phyloP scores from a whole-genome alignment of 108 stramenopile genomes.

The Nannochloropsis granulata region DNA sequence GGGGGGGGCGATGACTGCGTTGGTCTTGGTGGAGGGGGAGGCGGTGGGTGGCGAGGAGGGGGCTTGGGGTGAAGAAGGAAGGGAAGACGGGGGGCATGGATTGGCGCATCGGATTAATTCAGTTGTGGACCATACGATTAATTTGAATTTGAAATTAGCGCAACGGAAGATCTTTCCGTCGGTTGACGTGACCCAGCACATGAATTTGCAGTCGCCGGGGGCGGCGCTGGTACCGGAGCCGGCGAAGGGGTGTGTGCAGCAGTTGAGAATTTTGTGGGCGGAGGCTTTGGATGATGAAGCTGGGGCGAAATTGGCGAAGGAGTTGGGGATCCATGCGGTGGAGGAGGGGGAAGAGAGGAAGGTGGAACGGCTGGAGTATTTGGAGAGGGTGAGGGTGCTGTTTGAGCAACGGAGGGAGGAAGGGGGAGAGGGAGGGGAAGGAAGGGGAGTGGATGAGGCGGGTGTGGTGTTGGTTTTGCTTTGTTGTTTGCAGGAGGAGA shows the following conservation, averaged over 20 bases:
- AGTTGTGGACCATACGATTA: background rate
- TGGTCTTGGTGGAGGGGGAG: background rate
- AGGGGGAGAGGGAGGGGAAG: background rate
- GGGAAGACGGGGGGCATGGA: background rate
- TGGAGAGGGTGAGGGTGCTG: background rate
- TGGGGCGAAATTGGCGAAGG: background rate
- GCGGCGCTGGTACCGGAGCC: background rate
- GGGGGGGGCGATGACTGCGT: background rate
- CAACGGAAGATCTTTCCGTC: background rate
- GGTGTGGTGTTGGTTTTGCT: background rate
- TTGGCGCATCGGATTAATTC: background rate
- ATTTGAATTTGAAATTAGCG: background rate
- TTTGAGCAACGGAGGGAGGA: background rate
- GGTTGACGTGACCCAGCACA: background rate
- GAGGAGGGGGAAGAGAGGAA: background rate
- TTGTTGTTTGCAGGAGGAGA: background rate
- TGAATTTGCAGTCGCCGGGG: background rate
- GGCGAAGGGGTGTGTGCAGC: background rate
- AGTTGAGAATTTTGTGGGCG: background rate
- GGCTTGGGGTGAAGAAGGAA: background rate
- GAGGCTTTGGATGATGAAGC: background rate
- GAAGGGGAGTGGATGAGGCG: background rate
- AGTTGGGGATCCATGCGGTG: background rate
- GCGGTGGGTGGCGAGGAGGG: background rate
- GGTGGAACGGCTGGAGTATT: background rate